Evolutionary conservation across 2,329 filamentous ascomycete species (phyloP), one percentile per base, ranked within the genome.

Genomic region (Pseudocercospora pini-densiflorae): DNA sequence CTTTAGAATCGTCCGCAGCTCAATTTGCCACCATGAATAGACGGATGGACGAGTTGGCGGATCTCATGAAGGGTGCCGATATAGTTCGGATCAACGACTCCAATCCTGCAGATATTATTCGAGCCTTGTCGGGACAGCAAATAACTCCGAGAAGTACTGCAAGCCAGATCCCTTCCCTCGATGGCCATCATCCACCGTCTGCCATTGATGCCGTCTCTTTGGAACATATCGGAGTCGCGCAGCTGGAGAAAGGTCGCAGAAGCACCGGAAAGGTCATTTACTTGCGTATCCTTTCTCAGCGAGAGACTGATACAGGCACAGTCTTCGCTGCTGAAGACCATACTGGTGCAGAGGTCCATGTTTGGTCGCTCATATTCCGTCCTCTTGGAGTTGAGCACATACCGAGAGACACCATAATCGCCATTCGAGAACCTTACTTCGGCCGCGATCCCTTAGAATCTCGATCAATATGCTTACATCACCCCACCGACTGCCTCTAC

Each of bases 361-460:
- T 68, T 19, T 65, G 60, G 63, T 65, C 66, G 2, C 36, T 65
- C 6, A 29, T 65, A 1, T 14, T 43, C n/a, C 57, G 58, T 5
- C 63, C 66, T 45, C 57, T 64, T 7, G 63, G 63, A 12, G 6
- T 36, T 10, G 43, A 43, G 10, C 24, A 47, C 5, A 8, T 43
- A 12, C n/a, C 43, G 5, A 31, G 45, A 33, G 62, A 62, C 36
- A 59, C 36, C 33, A 36, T 59, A 14, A 43, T 69, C 19, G 60
- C 57, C 31, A 62, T 68, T 33, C 57, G 58, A 16, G 63, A 65
- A 47, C 63, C 63, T 8, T 61, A 61, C 51, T 59, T 61, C 27
- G 63, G 61, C 9, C 36, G 40, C 2, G 59, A 53, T 45, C 58
- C 58, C 0, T 23, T 21, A n/a, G 63, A 43, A 14, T 23, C 40